Base-by-base conservation (phyloP, 2,329 filamentous ascomycete genomes). In the Thyridium curvatum region DNA sequence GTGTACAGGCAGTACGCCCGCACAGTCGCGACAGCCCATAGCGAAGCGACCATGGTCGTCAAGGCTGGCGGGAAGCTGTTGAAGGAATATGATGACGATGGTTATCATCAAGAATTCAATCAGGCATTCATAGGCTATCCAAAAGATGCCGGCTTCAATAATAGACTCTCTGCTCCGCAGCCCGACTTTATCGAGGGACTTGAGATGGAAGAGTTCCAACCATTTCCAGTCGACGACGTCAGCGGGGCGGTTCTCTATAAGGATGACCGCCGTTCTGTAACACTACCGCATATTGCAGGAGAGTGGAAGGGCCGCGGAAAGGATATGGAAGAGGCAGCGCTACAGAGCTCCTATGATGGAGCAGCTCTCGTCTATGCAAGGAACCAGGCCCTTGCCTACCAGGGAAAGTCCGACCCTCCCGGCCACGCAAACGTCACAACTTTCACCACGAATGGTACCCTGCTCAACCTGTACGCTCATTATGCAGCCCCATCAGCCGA, bases 311-410 rank as follows among this genome's bases (percentile, higher is more conserved):
- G 35, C 5, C 34, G 14, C 6, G 39, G 37, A 8, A 40, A 42
- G 7, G 29, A 47, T 33, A 41, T 49, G 43, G 26, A 37, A n/a
- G 7, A 41, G 26, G 52, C 49, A 9, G 41, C 18, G 32, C n/a
- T 49, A 9, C 46, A 49, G 37, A 45, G 48, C 37, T 40, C 46
- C 1, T 52, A 55, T 30, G 43, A 51, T 30, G 55, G 55, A 8
- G 52, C 54, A 3, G 48, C 53, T 1, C 44, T 59, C 4, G 53
- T 55, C 12, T 50, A 53, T 15, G 48, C 46, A 7, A 45, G 55
- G 15, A 56, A 48, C 16, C 34, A 48, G 12, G 55, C 54, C 18
- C 50, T 59, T 2, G 3, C 26, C 7, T 47, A 39, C 12, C 17
- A 53, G 2, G 46, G 43, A 1, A 39, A 42, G 14, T 15, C 46